These are phyloP conservation scores for Penicillium bialowiezense DNA, from an alignment of 495 filamentous ascomycete species.

Conservation along the genomic window DNA sequence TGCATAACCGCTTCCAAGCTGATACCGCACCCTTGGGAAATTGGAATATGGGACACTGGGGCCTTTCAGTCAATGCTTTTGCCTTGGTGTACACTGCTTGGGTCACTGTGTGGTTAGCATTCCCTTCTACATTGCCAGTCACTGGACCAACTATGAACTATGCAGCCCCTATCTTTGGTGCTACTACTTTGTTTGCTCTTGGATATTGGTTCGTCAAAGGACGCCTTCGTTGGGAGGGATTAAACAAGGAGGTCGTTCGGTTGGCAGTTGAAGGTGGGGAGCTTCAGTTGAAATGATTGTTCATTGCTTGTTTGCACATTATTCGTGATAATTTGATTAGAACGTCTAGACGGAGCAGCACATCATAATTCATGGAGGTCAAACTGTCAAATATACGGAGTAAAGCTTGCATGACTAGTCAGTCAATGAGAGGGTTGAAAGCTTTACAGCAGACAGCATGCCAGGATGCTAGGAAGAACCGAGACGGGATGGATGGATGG, in stretches of 20 bases:
- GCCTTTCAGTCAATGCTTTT: conserved; percentile 22
- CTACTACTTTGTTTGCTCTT: conserved; percentile 19
- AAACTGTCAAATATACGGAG: no score
- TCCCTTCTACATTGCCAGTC: conserved; percentile 21
- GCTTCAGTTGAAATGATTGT: conserved; percentile 10
- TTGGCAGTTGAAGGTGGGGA: conserved; percentile 13
- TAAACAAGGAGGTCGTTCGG: conserved; percentile 15
- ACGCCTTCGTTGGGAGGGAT: conserved; percentile 17
- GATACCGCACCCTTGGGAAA: conserved; percentile 6
- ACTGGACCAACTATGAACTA: conserved; percentile 28
- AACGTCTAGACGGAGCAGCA: no score
- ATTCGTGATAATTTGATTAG: no score
- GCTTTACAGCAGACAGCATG: no score
- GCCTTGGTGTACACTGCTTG: conserved; percentile 21
- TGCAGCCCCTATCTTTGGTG: conserved; percentile 20
- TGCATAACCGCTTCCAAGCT: conserved; percentile 24
- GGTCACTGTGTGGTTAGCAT: conserved; percentile 24
- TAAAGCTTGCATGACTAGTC: no score
- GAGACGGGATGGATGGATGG: no score
- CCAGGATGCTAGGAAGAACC: no score
- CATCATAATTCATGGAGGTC: no score
- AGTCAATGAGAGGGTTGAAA: no score
- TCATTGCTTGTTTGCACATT: no score
- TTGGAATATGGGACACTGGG: conserved; percentile 22
- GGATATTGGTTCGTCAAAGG: conserved; percentile 23